Percentiles rank a stretch among this genome's conserved stretches.
These are phyloP conservation scores for Phytopythium aichiense DNA, from an alignment of 352 stramenopile genomes.

Conservation along the genomic window DNA sequence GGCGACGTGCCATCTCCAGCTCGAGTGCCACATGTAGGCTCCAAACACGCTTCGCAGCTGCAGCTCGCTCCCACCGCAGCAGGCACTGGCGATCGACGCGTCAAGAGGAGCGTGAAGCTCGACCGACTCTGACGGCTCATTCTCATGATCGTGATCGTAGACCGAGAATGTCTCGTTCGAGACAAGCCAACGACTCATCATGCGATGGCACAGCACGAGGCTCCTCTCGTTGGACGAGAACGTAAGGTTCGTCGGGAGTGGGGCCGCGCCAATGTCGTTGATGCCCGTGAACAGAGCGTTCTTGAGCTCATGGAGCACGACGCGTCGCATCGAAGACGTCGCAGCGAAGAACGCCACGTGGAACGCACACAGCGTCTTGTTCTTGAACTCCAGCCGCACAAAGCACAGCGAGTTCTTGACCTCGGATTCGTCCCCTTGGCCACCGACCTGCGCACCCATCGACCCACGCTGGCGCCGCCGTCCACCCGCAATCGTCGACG, in stretches of 20 bases:
- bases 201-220: constrained; percentile 65
- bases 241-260: constrained; percentile 5
- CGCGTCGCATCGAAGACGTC: constrained; percentile 46
- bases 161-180: constrained; percentile 68
- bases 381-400: constrained; percentile 77
- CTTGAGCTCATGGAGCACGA: constrained; percentile 75
- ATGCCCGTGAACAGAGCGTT: constrained; percentile 48
- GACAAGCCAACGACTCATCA: constrained; percentile 73
- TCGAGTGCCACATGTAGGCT: constrained; percentile 86
- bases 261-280: constrained; percentile 31
- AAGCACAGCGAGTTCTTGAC: constrained; percentile 74
- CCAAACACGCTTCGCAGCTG: constrained; percentile 74
- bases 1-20: constrained; percentile 76
- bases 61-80: constrained; percentile 77
- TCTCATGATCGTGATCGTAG: constrained; percentile 36
- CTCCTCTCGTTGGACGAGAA: constrained; percentile 11
- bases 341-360: constrained; percentile 88
- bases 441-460: too few species aligned
- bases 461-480: constrained; percentile 1
- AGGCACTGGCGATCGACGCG: constrained; percentile 38
- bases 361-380: constrained; percentile 69
- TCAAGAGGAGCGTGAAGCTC: constrained; percentile 22
- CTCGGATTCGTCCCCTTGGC: constrained; percentile 17
- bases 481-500: constrained; percentile 1
- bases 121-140: constrained; percentile 24